phyloP scores from a whole-genome alignment of 768 basidiomycete genomes.

The Mrakia hoshinonis region DNA sequence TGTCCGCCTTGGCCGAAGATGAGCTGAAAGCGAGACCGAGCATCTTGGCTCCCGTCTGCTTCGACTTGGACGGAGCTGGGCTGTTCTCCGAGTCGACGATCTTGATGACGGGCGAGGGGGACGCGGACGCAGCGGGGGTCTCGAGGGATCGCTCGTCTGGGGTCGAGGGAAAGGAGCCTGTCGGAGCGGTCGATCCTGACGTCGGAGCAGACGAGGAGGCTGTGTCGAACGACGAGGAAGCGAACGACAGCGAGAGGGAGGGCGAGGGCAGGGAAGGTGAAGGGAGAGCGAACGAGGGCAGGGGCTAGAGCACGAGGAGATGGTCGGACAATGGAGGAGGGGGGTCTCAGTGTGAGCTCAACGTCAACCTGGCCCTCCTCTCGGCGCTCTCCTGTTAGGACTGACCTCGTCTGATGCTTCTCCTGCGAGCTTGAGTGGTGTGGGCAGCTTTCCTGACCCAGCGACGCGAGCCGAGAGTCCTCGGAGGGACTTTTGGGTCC shows the following conservation, averaged over 20 bases:
- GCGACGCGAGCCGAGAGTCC: background rate
- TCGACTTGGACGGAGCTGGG: background rate
- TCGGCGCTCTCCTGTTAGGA: background rate
- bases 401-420: background rate
- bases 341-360: too few species aligned
- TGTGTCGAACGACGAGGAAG: background rate
- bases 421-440: background rate
- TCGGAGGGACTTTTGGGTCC: conserved; percentile 5
- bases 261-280: background rate
- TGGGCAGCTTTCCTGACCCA: background rate
- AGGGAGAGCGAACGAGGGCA: background rate
- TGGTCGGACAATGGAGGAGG: background rate
- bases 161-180: background rate
- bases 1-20: background rate
- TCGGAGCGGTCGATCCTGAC: background rate
- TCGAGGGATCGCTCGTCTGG: background rate
- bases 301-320: background rate
- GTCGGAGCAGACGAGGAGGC: background rate
- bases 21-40: background rate
- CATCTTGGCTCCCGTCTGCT: background rate
- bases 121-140: background rate
- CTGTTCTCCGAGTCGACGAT: background rate
- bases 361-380: too few species aligned
- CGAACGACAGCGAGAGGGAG: conserved; percentile 1
- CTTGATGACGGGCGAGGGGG: background rate